Evolutionary conservation across 75 land plant species (phyloP).

Genomic region (Ceratopteris richardii): DNA sequence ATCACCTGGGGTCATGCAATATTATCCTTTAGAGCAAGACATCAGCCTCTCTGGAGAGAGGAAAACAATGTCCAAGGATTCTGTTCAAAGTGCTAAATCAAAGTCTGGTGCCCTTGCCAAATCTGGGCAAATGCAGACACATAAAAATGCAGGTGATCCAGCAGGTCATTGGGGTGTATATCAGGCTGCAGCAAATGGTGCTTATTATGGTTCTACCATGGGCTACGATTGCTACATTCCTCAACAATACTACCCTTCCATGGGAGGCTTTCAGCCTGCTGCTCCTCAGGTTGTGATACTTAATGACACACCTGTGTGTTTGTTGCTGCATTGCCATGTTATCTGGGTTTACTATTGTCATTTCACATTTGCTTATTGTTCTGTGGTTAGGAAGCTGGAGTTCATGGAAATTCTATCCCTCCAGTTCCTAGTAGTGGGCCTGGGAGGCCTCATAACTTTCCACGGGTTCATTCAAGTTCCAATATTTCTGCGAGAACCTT

Average conservation of each 20-base stretch:
- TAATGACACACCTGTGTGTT: no score
- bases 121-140: neutral
- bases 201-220: constrained; percentile 10
- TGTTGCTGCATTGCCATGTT: no score
- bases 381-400: neutral
- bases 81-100: neutral
- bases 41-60: constrained; percentile 9
- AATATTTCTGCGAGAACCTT: neutral
- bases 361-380: no score
- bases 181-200: constrained; percentile 17
- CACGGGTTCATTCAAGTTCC: constrained; percentile 1
- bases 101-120: constrained; percentile 15
- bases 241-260: neutral
- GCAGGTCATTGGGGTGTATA: constrained; percentile 22
- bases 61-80: constrained; percentile 6
- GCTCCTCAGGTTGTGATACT: constrained; percentile 1
- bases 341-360: no score
- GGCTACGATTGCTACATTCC: constrained; percentile 4
- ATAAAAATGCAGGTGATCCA: constrained; percentile 10
- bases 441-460: neutral
- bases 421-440: constrained; percentile 3
- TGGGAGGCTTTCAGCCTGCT: neutral
- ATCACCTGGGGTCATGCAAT: constrained; percentile 16
- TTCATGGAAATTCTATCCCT: neutral
- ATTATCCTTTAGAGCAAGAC: constrained; percentile 12